Evolutionary conservation across 208 protist species (phyloP).

Genomic region (Trichomonas vaginalis): DNA sequence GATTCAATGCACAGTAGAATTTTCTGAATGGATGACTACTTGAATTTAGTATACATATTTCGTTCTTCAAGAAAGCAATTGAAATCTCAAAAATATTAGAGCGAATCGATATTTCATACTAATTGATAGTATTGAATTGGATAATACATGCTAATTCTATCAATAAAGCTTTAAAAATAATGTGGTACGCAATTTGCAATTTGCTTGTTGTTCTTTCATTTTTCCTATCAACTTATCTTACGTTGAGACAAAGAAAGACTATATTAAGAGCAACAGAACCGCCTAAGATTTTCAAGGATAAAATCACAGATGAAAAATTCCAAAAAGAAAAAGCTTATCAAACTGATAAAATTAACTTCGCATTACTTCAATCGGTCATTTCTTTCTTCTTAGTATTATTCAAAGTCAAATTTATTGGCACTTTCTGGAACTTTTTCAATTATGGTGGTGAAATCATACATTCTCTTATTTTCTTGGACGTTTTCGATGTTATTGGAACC

Average conservation of each 20-base stretch:
- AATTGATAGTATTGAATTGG: too few relatives aligned
- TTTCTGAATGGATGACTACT: too few relatives aligned
- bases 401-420: not conserved
- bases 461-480: not conserved
- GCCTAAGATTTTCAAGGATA: not conserved
- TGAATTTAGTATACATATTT: too few relatives aligned
- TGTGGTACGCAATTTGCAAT: not conserved
- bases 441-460: conserved; percentile 3
- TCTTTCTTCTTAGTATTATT: not conserved
- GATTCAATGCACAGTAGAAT: too few relatives aligned
- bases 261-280: not conserved
- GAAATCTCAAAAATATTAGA: too few relatives aligned
- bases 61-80: too few relatives aligned
- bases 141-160: too few relatives aligned
- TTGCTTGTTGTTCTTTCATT: not conserved
- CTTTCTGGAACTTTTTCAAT: not conserved
- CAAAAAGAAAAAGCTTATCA: not conserved
- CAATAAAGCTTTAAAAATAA: not conserved
- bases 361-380: not conserved
- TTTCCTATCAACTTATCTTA: not conserved
- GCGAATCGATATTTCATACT: too few relatives aligned
- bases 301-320: not conserved
- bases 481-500: not conserved
- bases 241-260: not conserved
- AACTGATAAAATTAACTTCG: not conserved